Evolutionary conservation across 75 land plant genomes (phyloP), one percentile per base, ranked within the genome.

Genomic region (Cunninghamia lanceolata): DNA sequence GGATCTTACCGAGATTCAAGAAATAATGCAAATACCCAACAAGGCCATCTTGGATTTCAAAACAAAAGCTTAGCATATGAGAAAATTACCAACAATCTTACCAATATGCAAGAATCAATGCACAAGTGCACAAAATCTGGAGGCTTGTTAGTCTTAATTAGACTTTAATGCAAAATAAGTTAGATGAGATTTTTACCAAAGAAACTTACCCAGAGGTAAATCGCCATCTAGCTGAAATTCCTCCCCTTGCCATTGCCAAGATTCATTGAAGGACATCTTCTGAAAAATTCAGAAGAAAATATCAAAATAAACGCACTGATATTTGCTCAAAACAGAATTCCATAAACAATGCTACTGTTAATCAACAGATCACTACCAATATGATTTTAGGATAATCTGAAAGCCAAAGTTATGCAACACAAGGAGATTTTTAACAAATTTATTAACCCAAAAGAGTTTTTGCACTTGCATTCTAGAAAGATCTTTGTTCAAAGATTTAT

Each of bases 241-340:
- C 13, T 80, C 82, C 46, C 82, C 82, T 45, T 80, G 82, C 82
- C 82, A 80, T 80, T 80, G 82, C 82, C 50, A 43, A 10, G 82
- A 80, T n/a, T 80, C 82, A 28, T 80, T 39, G 47, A 80, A 40
- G 82, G 43, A 80, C 82, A 80, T 80, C 47, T 80, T 80, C 82
- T 80, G 50, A 45, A 80, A 39, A 38, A 77, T 4, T 80, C 43
- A 43, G 45, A 79, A 28, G 28, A 45, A 0, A 80, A 43, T 43
- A 25, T 28, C 43, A 43, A 80, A 39, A 42, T 43, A 42, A 45
- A 0, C 6, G 39, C 42, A 38, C 17, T 14, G 4, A 76, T 39
- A 77, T 77, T 21, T 21, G 45, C 43, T 21, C 6, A 77, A 77
- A 39, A 39, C 36, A 1, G 80, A 77, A 16, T 39, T 0, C 28